phyloP scores from a whole-genome alignment of 495 filamentous ascomycete species.

The Podospora tetraspora region DNA sequence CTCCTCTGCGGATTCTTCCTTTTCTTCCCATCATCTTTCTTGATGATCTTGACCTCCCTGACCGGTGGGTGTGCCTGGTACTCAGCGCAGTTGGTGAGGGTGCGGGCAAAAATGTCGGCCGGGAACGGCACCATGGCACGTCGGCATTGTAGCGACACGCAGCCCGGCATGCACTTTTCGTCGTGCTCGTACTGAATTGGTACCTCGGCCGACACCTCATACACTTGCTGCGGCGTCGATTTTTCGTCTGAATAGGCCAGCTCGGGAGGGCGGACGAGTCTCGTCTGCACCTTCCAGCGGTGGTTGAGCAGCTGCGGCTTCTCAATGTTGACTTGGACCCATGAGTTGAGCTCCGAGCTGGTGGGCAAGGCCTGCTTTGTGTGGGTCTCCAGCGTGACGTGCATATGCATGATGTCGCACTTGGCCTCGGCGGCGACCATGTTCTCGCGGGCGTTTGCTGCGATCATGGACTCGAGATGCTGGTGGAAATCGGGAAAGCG shows the following conservation, averaged over 20 bases:
- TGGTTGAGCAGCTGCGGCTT: constrained; percentile 38
- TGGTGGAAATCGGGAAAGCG: constrained; percentile 41
- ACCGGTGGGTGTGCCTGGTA: constrained; percentile 33
- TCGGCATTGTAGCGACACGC: constrained; percentile 21
- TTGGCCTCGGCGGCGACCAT: constrained; percentile 24
- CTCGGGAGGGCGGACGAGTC: constrained; percentile 44
- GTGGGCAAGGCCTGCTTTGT: constrained; percentile 41
- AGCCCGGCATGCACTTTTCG: constrained; percentile 32
- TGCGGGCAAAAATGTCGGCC: constrained; percentile 43
- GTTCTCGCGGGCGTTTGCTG: constrained; percentile 25
- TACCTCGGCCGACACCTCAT: constrained; percentile 33
- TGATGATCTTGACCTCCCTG: constrained; percentile 5
- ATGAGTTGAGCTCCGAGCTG: constrained; percentile 44
- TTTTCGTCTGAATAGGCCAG: constrained; percentile 31
- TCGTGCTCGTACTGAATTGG: constrained; percentile 35
- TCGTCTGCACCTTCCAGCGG: constrained; percentile 47
- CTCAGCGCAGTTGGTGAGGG: constrained; percentile 41
- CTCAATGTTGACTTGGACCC: constrained; percentile 46
- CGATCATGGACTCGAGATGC: constrained; percentile 34
- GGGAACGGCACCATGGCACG: constrained; percentile 45
- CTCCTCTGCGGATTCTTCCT: neutral
- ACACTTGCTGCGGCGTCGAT: constrained; percentile 24
- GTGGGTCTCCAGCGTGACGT: constrained; percentile 43
- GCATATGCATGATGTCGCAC: constrained; percentile 52
- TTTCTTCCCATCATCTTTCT: constrained; percentile 14